Conservation (phyloP, 345 rosid genomes). For the Bruguiera parviflora region DNA sequence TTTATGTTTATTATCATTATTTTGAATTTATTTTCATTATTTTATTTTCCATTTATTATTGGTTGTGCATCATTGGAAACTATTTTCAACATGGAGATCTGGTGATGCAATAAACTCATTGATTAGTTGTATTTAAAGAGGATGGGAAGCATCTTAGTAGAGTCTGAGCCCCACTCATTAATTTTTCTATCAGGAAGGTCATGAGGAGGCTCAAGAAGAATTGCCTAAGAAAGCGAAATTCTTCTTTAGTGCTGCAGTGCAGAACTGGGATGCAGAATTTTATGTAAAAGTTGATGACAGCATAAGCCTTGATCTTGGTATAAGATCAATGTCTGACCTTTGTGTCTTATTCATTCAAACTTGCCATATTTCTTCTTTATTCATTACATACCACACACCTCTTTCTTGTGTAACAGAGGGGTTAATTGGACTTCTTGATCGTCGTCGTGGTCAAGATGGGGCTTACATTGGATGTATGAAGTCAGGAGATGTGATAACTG, state of each 20-base stretch:
- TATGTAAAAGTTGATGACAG: conserved; percentile 85
- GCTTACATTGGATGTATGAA: conserved; percentile 96
- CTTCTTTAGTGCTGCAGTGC: conserved; percentile 84
- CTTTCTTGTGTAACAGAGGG: conserved; percentile 49
- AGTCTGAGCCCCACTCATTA: conserved; percentile 13
- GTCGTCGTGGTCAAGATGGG: conserved; percentile 63
- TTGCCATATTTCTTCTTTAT: conserved; percentile 4
- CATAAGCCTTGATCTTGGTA: conserved; percentile 81
- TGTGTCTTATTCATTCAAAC: conserved; percentile 8
- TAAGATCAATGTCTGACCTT: conserved; percentile 15
- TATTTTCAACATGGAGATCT: background rate
- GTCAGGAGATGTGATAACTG: conserved; percentile 83
- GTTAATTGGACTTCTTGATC: conserved; percentile 67
- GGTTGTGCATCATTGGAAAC: conserved; percentile 11
- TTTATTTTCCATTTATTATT: conserved; percentile 10
- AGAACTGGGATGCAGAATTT: conserved; percentile 93
- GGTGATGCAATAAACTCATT: conserved; percentile 7
- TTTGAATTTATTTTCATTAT: background rate
- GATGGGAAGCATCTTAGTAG: background rate
- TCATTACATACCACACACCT: background rate
- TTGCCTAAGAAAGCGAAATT: conserved; percentile 77
- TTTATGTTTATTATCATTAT: conserved; percentile 15
- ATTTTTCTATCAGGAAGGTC: conserved; percentile 61
- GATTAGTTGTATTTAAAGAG: conserved; percentile 4
- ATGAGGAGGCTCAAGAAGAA: conserved; percentile 95